Evolutionary conservation across 805 yeast species (phyloP).

Genomic region (Metschnikowia gruessii): DNA sequence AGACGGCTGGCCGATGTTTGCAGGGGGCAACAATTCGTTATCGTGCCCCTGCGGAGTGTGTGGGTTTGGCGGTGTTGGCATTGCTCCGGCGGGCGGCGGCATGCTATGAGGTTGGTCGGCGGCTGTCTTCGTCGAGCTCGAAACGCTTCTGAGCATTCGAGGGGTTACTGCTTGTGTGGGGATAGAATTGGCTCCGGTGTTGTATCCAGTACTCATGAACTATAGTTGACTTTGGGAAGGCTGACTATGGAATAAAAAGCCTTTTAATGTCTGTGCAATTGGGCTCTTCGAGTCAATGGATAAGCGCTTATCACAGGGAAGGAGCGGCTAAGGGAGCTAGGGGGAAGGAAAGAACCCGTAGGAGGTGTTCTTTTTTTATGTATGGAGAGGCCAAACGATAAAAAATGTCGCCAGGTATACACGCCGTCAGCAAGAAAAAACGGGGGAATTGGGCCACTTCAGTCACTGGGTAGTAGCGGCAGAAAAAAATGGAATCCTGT

Average conservation of each 20-base stretch:
- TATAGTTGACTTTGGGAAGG: too few species aligned
- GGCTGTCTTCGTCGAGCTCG: conserved; percentile 10
- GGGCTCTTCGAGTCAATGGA: too few species aligned
- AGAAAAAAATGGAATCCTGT: background rate
- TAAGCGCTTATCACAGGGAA: too few species aligned
- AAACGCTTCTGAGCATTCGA: conserved; percentile 59
- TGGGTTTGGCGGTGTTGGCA: conserved; percentile 1
- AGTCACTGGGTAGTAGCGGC: background rate
- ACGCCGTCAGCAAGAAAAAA: background rate
- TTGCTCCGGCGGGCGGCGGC: background rate
- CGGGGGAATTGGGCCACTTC: background rate
- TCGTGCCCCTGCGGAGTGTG: conserved; percentile 6
- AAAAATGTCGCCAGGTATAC: too few species aligned
- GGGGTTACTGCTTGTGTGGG: conserved; percentile 58
- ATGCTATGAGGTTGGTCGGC: background rate
- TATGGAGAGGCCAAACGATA: too few species aligned
- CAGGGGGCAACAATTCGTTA: conserved; percentile 17
- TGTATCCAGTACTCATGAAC: conserved; percentile 1
- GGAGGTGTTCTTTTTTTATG: background rate
- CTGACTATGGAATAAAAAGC: too few species aligned
- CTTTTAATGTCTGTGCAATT: too few species aligned
- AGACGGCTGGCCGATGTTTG: conserved; percentile 8
- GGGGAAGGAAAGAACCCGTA: too few species aligned
- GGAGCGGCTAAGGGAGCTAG: too few species aligned
- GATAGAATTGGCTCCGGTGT: background rate